phyloP scores from a whole-genome alignment of 1,139 yeast species.

The Arxiozyma slooffiae region DNA sequence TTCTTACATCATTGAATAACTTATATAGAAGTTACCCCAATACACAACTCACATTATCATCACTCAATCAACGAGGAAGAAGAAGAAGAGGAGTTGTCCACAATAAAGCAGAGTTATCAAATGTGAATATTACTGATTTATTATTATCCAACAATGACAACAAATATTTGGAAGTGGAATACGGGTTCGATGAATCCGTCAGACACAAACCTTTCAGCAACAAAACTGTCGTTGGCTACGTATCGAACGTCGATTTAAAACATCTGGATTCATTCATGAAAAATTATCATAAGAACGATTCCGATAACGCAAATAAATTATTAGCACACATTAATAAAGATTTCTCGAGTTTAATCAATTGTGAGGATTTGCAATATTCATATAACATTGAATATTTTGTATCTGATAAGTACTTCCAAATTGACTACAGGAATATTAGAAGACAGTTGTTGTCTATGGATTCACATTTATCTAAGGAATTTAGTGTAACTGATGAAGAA shows the following conservation, averaged over 20 bases:
- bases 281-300: background rate
- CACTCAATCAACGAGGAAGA: background rate
- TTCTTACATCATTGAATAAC: background rate
- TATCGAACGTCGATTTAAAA: background rate
- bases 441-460: background rate
- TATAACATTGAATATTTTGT: conserved; percentile 5
- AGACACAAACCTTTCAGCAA: background rate
- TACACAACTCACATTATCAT: background rate
- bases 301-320: background rate
- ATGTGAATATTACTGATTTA: background rate
- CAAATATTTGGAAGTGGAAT: background rate
- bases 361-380: background rate
- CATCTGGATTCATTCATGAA: background rate
- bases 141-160: background rate
- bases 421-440: conserved; percentile 2
- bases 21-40: background rate
- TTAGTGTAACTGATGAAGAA: conserved; percentile 6
- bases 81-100: background rate
- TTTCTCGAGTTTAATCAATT: background rate
- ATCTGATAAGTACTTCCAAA: background rate
- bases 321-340: background rate
- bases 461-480: conserved; percentile 2
- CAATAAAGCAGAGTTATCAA: background rate
- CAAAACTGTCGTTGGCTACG: background rate
- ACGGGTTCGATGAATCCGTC: background rate